phyloP scores from a whole-genome alignment of 257 asterid species.

The Coffea eugenioides region DNA sequence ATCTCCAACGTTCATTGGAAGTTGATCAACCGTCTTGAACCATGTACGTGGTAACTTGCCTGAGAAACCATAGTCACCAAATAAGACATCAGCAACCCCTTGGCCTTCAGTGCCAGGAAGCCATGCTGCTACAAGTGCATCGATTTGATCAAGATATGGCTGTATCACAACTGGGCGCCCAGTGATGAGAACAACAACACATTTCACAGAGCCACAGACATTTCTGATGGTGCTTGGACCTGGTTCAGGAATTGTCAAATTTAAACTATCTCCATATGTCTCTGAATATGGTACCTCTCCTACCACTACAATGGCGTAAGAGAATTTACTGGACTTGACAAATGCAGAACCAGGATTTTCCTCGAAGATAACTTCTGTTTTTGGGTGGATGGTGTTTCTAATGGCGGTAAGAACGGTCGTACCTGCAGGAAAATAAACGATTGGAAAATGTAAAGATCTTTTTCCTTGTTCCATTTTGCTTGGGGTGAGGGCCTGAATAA shows the following conservation, averaged over 20 bases:
- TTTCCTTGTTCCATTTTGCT: neutral
- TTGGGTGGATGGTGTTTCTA: slow-evolving; percentile 11
- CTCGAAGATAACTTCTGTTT: slow-evolving; percentile 22
- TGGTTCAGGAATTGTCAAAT: slow-evolving; percentile 29
- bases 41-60: slow-evolving; percentile 28
- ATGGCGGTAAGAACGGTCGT: slow-evolving; percentile 30
- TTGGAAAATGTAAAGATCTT: neutral
- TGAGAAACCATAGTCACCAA: slow-evolving; percentile 26
- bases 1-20: slow-evolving; percentile 36
- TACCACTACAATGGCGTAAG: slow-evolving; percentile 25
- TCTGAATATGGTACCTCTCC: slow-evolving; percentile 34
- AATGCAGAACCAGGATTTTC: slow-evolving; percentile 22
- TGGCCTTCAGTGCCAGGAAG: slow-evolving; percentile 34
- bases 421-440: slow-evolving; percentile 8
- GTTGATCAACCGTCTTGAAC: slow-evolving; percentile 36
- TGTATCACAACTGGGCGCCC: slow-evolving; percentile 30
- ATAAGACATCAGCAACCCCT: slow-evolving; percentile 32
- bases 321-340: slow-evolving; percentile 19
- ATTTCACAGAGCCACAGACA: slow-evolving; percentile 18
- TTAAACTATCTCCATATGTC: slow-evolving; percentile 24
- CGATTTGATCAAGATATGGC: slow-evolving; percentile 22
- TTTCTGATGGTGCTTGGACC: slow-evolving; percentile 22
- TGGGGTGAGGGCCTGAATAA: neutral
- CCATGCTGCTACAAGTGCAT: slow-evolving; percentile 36
- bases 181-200: slow-evolving; percentile 23